Evolutionary conservation across 495 filamentous ascomycete genomes (phyloP).

Genomic region (Aspergillus baeticus): DNA sequence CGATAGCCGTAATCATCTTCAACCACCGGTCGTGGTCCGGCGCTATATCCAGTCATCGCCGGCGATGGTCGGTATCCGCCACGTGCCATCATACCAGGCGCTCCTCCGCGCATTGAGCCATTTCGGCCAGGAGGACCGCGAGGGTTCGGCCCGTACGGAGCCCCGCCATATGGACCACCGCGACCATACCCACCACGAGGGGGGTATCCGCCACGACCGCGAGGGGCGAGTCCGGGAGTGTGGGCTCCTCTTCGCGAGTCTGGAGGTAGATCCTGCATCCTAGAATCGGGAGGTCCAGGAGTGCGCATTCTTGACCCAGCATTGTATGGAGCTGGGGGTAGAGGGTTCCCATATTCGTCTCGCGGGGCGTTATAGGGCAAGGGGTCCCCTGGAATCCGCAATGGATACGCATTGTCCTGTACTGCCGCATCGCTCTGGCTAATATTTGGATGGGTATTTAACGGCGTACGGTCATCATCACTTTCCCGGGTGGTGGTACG

Average conservation of each 20-base stretch:
- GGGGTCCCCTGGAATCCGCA: slow-evolving; percentile 21
- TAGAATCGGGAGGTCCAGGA: slow-evolving; percentile 44
- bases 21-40: slow-evolving; percentile 29
- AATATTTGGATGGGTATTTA: slow-evolving; percentile 47
- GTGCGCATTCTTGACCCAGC: slow-evolving; percentile 36
- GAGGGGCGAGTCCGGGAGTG: slow-evolving; percentile 51
- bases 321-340: slow-evolving; percentile 45
- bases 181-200: slow-evolving; percentile 61
- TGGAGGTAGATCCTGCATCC: slow-evolving; percentile 60
- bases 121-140: slow-evolving; percentile 33
- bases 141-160: slow-evolving; percentile 29
- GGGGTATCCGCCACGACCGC: slow-evolving; percentile 52
- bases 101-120: slow-evolving; percentile 33
- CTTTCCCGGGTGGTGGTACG: slow-evolving; percentile 63
- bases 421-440: slow-evolving; percentile 38
- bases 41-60: slow-evolving; percentile 48
- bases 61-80: slow-evolving; percentile 54
- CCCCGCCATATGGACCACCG: slow-evolving; percentile 46
- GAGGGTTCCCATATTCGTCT: slow-evolving; percentile 70
- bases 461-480: slow-evolving; percentile 77
- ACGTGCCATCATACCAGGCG: slow-evolving; percentile 42
- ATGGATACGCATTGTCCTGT: slow-evolving; percentile 22
- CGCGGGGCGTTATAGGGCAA: slow-evolving; percentile 42
- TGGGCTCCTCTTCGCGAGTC: slow-evolving; percentile 50
- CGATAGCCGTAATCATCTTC: slow-evolving; percentile 34